Evolutionary conservation across 2,329 filamentous ascomycete species (phyloP).

Genomic region (Arthrobotrys sinensis): DNA sequence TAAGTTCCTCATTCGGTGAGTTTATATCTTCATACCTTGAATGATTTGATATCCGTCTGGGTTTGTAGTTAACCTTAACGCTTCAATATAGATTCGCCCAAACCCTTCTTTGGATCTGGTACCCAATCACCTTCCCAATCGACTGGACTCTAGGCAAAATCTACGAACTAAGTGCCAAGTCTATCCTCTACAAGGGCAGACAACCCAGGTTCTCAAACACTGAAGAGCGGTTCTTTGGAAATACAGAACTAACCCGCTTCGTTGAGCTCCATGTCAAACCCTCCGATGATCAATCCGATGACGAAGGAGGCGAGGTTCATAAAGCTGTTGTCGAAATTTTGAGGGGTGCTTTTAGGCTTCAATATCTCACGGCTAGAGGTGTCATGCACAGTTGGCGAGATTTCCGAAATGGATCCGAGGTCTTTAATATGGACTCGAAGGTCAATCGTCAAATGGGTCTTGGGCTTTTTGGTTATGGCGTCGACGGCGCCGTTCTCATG

Average conservation of each 20-base stretch:
- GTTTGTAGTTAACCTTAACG: not conserved
- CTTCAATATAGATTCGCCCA: conserved; percentile 39
- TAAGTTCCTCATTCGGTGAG: conserved; percentile 45
- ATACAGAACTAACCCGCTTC: conserved; percentile 45
- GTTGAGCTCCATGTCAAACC: conserved; percentile 46
- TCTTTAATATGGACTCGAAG: conserved; percentile 33
- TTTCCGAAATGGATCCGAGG: conserved; percentile 17
- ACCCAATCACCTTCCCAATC: conserved; percentile 45
- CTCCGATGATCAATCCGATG: not conserved
- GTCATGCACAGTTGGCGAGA: conserved; percentile 36
- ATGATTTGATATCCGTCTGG: not conserved
- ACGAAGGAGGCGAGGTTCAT: conserved; percentile 42
- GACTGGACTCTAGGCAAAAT: conserved; percentile 28
- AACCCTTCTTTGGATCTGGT: conserved; percentile 38
- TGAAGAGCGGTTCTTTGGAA: conserved; percentile 52
- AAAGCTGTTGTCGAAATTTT: conserved; percentile 43
- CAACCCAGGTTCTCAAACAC: conserved; percentile 32
- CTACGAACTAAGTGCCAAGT: conserved; percentile 16
- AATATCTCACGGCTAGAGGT: conserved; percentile 21
- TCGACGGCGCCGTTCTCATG: conserved; percentile 44
- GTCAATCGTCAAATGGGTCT: conserved; percentile 27
- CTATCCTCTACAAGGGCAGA: not conserved
- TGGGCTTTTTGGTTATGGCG: conserved; percentile 22
- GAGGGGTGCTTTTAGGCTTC: conserved; percentile 44
- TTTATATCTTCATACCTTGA: not conserved